phyloP scores from a whole-genome alignment of 2,329 filamentous ascomycete genomes.

The Xylaria sp. region DNA sequence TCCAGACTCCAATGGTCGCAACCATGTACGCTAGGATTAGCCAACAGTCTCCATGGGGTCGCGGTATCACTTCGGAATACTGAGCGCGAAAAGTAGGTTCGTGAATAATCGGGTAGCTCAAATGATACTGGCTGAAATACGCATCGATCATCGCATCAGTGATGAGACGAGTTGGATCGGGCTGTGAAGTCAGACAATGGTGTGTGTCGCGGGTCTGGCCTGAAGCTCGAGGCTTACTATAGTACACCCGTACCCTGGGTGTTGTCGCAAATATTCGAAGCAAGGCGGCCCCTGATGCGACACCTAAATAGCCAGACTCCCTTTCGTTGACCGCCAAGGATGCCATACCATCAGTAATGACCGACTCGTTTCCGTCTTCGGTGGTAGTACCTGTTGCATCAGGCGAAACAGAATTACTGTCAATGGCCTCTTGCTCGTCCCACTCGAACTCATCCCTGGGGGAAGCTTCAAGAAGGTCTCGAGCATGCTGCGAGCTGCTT shows the following conservation, averaged over 20 bases:
- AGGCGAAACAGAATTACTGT: constrained; percentile 13
- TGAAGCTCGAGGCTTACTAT: constrained; percentile 11
- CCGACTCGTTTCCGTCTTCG: constrained; percentile 5
- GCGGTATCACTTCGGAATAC: constrained; percentile 34
- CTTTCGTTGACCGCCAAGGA: constrained; percentile 24
- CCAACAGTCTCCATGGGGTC: constrained; percentile 37
- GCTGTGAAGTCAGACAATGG: constrained; percentile 17
- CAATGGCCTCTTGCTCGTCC: constrained; percentile 15
- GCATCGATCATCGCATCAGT: constrained; percentile 46
- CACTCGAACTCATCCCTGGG: constrained; percentile 23
- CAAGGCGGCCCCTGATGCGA: constrained; percentile 17
- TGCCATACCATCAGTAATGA: constrained; percentile 35
- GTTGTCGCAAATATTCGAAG: constrained; percentile 20
- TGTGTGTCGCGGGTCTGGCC: constrained; percentile 7
- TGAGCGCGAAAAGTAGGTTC: constrained; percentile 40
- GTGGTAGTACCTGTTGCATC: constrained; percentile 4
- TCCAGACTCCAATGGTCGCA: constrained; percentile 38
- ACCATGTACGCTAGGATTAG: constrained; percentile 36
- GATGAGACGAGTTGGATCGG: constrained; percentile 19
- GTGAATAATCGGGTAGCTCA: constrained; percentile 59
- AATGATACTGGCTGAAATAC: constrained; percentile 58
- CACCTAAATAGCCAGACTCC: constrained; percentile 29
- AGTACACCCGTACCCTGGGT: not conserved
- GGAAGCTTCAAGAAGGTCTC: constrained; percentile 21
- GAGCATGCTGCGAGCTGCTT: not conserved